Evolutionary conservation across 257 asterid genomes (phyloP), one percentile per base, ranked within the genome.

Genomic region (Solanum gandarillasii): DNA sequence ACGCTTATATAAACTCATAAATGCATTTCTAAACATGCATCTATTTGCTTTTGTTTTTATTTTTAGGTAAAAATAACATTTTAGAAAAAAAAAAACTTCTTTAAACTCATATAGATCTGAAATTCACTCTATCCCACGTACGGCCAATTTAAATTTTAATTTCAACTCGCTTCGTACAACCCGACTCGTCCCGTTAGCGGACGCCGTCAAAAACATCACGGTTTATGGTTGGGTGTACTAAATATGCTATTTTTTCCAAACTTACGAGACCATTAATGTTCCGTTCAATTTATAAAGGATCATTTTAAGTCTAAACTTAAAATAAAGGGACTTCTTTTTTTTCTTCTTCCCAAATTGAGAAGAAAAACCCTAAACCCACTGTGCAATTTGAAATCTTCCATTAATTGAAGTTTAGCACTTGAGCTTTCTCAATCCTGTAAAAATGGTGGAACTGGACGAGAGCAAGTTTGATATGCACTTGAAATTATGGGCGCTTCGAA

Each of bases 401-500:
- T 76, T 76, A 76, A 12, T 39, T 39, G 18, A 14, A 1, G 58
- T 75, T 38, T 1, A 76, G n/a, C 1, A 76, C 35, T 39, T 39
- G 32, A 41, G 29, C 58, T 25, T 1, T 4, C 11, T 39, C 35
- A 31, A 31, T n/a, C 34, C 55, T 12, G 41, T 16, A 2, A 78
- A 79, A 27, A 87, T 46, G 88, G 75, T 60, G 86, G 88, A 87
- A 73, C 65, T 96, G 90, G 98, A 96, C 83, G 92, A 94, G 88
- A 92, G 91, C 83, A 90, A 88, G 58, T 95, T 94, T 74, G 97
- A 94, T 88, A 89, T 93, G 90, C 88, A 91, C 46, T 87, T 96
- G 86, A 93, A 93, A 12, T 85, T 96, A 75, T 91, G 88, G 97
- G 98, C 99, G 16, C 93, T 96, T 90, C 95, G 95, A 84, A 85